These are phyloP conservation scores for Carex arenaria DNA, from an alignment of 202 grass and related monocot species.

Conservation along the genomic window DNA sequence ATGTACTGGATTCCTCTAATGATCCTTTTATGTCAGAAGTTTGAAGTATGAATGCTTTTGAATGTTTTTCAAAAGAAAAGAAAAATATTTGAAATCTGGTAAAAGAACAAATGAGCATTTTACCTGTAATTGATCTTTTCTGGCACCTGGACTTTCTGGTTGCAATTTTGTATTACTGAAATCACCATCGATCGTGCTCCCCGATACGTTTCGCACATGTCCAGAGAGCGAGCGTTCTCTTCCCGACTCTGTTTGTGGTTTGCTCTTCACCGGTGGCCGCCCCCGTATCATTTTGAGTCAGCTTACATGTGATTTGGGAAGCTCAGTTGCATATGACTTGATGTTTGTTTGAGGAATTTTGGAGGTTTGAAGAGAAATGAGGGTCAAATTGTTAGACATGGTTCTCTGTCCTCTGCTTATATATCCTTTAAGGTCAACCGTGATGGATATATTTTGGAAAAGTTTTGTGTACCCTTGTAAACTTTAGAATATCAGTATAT, in stretches of 20 bases:
- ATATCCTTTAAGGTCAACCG: constrained; percentile 11
- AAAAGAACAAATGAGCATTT: not conserved
- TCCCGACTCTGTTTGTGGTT: constrained; percentile 3
- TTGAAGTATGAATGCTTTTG: not conserved
- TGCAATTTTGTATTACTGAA: not conserved
- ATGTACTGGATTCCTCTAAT: not conserved
- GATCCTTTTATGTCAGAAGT: not conserved
- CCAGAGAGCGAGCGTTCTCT: not conserved
- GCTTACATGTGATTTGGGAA: constrained; percentile 5
- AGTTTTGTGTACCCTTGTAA: not conserved
- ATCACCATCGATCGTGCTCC: constrained; percentile 3
- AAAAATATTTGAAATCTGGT: not conserved
- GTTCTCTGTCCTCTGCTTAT: constrained; percentile 5
- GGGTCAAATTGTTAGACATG: constrained; percentile 14
- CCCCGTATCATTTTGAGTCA: not conserved
- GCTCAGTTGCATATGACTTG: not conserved
- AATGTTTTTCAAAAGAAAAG: not conserved
- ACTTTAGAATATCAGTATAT: not conserved
- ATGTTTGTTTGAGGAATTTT: not conserved
- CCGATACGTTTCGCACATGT: not conserved
- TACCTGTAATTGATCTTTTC: constrained; percentile 14
- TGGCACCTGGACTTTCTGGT: not conserved
- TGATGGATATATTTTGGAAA: not conserved
- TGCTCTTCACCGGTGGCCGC: not conserved
- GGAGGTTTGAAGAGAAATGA: constrained; percentile 4